A percentile compares a stretch with the other conserved stretches of the same genome.
Conservation (phyloP, 1,284 basidiomycete genomes). For the Ganoderma resinaceum region DNA sequence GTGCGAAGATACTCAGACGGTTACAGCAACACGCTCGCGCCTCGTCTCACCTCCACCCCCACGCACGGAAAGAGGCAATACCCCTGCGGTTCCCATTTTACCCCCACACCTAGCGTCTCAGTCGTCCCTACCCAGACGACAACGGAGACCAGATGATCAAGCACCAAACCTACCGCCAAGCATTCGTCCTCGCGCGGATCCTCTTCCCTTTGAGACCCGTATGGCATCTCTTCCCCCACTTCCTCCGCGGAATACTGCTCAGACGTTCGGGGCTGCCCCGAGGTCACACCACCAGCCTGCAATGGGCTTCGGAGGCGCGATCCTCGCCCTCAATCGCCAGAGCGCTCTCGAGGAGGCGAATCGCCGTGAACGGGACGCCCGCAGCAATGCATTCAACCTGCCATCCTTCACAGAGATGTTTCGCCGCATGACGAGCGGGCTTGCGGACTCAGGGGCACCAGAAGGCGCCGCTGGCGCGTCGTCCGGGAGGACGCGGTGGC, state of each 20-base stretch:
- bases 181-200: constrained; percentile 49
- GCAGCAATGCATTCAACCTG: constrained; percentile 16
- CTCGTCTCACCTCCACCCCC: constrained; percentile 55
- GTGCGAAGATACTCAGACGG: constrained; percentile 6
- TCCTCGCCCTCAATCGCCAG: constrained; percentile 53
- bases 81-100: constrained; percentile 47
- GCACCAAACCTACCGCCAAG: constrained; percentile 31
- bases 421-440: constrained; percentile 14
- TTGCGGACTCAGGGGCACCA: background rate
- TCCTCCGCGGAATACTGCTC: constrained; percentile 28
- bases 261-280: constrained; percentile 43
- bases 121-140: constrained; percentile 34
- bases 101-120: constrained; percentile 40
- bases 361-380: constrained; percentile 21
- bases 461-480: background rate
- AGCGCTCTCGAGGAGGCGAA: constrained; percentile 32
- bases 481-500: constrained; percentile 4
- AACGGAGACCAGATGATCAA: constrained; percentile 6
- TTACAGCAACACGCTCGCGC: constrained; percentile 30
- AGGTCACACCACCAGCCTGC: constrained; percentile 61
- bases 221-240: constrained; percentile 34
- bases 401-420: constrained; percentile 25
- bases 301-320: constrained; percentile 74
- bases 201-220: constrained; percentile 52
- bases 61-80: constrained; percentile 32